These are phyloP conservation scores for Paralagenidium karlingii DNA, from an alignment of 352 stramenopile genomes.

Conservation along the genomic window DNA sequence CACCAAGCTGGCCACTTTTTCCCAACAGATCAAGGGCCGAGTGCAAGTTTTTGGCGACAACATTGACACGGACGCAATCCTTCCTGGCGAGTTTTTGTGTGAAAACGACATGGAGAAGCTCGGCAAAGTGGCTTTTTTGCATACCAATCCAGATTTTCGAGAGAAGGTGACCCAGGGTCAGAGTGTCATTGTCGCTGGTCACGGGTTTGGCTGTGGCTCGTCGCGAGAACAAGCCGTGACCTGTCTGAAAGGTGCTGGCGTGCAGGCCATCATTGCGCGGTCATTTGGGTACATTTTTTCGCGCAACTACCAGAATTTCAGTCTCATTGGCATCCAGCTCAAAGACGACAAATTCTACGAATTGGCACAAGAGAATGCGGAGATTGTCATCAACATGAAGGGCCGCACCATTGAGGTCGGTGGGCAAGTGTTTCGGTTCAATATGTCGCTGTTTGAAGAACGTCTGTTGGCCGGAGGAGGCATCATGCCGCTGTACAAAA, in stretches of 20 bases:
- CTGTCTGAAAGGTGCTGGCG: constrained; percentile 61
- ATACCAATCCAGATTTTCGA: constrained; percentile 80
- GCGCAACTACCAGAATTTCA: constrained; percentile 83
- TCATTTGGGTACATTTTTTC: constrained; percentile 84
- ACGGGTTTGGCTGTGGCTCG: constrained; percentile 75
- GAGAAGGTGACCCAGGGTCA: constrained; percentile 63
- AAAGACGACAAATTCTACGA: constrained; percentile 74
- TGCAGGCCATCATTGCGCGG: constrained; percentile 68
- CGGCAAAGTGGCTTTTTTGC: constrained; percentile 70
- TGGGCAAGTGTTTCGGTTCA: constrained; percentile 67
- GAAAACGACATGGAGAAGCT: constrained; percentile 80
- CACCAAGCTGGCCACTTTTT: constrained; percentile 20
- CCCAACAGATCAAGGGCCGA: constrained; percentile 43
- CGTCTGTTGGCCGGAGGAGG: constrained; percentile 60
- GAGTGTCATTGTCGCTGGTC: constrained; percentile 61
- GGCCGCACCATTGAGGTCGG: constrained; percentile 68
- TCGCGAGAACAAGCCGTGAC: constrained; percentile 78
- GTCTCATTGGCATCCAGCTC: constrained; percentile 66
- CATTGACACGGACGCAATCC: constrained; percentile 82
- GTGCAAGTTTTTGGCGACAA: constrained; percentile 82
- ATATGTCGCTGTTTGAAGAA: constrained; percentile 82
- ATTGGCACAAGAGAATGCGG: constrained; percentile 50
- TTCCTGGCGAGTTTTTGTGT: constrained; percentile 66
- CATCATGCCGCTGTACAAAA: constrained; percentile 82
- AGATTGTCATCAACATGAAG: constrained; percentile 76